These are phyloP conservation scores for Heliocybe sulcata DNA, from an alignment of 1,284 basidiomycete genomes.

Conservation along the genomic window DNA sequence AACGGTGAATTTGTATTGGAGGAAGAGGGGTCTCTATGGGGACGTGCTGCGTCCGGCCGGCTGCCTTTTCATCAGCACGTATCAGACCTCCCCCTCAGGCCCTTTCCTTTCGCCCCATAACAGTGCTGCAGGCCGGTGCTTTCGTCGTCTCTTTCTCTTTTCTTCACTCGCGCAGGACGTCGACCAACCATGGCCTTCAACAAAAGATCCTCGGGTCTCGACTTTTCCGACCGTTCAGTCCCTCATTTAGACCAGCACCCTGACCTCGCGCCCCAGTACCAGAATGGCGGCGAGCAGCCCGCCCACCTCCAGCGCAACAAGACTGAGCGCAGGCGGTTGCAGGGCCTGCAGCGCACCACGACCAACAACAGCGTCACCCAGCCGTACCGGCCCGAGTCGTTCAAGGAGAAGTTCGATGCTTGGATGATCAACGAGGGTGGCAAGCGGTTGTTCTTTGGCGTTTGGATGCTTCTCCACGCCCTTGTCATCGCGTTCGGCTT, in stretches of 20 bases:
- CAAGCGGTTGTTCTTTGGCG: slow-evolving; percentile 65
- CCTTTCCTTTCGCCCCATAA: not conserved
- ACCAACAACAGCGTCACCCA: slow-evolving; percentile 25
- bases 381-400: slow-evolving; percentile 27
- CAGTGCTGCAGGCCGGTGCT: slow-evolving; percentile 1
- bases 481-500: slow-evolving; percentile 71
- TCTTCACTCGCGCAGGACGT: slow-evolving; percentile 2
- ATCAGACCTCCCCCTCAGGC: not conserved
- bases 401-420: slow-evolving; percentile 42
- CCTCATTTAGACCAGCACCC: slow-evolving; percentile 45
- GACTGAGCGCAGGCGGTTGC: slow-evolving; percentile 68
- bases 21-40: not conserved
- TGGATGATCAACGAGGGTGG: slow-evolving; percentile 94
- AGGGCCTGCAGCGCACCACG: slow-evolving; percentile 64
- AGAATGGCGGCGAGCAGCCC: slow-evolving; percentile 26
- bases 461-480: slow-evolving; percentile 72
- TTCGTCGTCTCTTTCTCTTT: not conserved
- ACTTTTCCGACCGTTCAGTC: slow-evolving; percentile 61
- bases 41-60: not conserved
- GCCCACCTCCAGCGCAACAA: slow-evolving; percentile 67
- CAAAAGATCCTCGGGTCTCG: slow-evolving; percentile 57
- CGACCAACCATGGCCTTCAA: slow-evolving; percentile 7
- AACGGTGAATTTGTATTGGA: not conserved
- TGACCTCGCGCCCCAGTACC: slow-evolving; percentile 29
- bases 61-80: not conserved